A percentile compares a stretch with the other conserved stretches of the same genome.
phyloP scores from a whole-genome alignment of 192 early-diverging fungal genomes.

The Coemansia sp. region DNA sequence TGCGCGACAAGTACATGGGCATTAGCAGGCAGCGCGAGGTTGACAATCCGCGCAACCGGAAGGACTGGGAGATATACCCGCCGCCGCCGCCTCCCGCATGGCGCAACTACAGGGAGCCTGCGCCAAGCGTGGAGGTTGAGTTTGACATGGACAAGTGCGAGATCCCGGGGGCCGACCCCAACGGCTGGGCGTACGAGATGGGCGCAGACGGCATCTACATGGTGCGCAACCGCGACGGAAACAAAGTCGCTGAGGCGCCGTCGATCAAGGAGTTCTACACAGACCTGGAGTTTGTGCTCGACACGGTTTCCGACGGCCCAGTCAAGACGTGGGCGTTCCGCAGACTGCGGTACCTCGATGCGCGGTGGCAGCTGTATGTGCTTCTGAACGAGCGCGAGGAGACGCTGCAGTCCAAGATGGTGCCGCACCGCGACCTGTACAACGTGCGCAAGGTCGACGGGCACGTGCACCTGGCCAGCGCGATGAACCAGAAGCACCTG shows the following conservation, averaged over 20 bases:
- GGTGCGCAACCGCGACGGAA: constrained; percentile 33
- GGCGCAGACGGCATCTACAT: constrained; percentile 64
- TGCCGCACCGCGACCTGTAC: constrained; percentile 95
- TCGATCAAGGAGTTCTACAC: constrained; percentile 79
- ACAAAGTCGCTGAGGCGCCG: constrained; percentile 60
- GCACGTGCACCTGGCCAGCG: constrained; percentile 89
- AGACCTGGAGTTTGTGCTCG: constrained; percentile 80
- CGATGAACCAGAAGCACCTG: constrained; percentile 97
- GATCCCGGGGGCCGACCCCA: constrained; percentile 11
- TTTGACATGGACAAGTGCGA: constrained; percentile 15
- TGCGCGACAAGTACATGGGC: constrained; percentile 85
- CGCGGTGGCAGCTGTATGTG: constrained; percentile 90
- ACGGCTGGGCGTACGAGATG: constrained; percentile 51
- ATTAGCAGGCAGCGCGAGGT: constrained; percentile 65
- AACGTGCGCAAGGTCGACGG: constrained; percentile 98
- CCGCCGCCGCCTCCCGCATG: constrained; percentile 76
- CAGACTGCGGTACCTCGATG: constrained; percentile 85
- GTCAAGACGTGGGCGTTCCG: constrained; percentile 91
- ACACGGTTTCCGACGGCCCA: constrained; percentile 81
- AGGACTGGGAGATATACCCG: constrained; percentile 85
- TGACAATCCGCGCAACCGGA: constrained; percentile 82
- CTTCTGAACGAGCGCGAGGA: constrained; percentile 94
- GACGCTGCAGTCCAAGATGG: constrained; percentile 86
- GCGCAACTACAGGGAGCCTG: constrained; percentile 51
- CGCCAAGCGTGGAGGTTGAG: constrained; percentile 8